Evolutionary conservation across 2,329 filamentous ascomycete species (phyloP), one percentile per base, ranked within the genome.

Genomic region (Nothophoma quercina): DNA sequence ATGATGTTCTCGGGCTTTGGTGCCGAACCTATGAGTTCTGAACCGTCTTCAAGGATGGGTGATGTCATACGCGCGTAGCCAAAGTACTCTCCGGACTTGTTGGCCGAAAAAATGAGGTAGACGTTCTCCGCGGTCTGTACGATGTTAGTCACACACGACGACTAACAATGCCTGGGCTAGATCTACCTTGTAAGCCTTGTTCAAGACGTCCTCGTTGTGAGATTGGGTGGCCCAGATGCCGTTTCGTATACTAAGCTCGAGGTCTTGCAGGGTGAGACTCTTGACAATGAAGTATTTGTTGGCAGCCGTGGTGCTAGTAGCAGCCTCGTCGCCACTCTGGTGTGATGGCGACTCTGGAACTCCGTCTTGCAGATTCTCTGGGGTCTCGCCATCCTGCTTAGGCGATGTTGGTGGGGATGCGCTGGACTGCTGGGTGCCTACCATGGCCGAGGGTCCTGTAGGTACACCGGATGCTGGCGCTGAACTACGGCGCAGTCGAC

Each of bases 41-140:
- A 61, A 5, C 88, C 86, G 61, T 96, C 89, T 47, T 93, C 84
- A 62, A 89, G 87, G 65, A 97, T 96, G 4, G 86, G 80, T 18
- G 93, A 96, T 8, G 82, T 79, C 93, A 98, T 98, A 29, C 89
- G 86, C 16, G 93, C 93, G 68, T 96, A 97, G 16, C 93, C 93
- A 75, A 95, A 97, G 70, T 97, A 98, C 74, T 97, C 93, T 10
- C 93, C 93, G 0, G 93, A 97, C 69, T 97, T 97, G 75, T 98
- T 98, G 10, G 93, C 93, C 1, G 93, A 98, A 73, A 98, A 98
- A 12, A 98, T 85, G 23, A 98, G 80, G 68, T 93, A 97, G 1
- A 98, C 93, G 65, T 89, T 90, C 45, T 96, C 90, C 12, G 87
- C 85, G 8, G 81, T 79, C 92, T 96, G 53, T 25, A 7, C 32